Evolutionary conservation across 495 filamentous ascomycete genomes (phyloP).

Genomic region (Evernia prunastri): DNA sequence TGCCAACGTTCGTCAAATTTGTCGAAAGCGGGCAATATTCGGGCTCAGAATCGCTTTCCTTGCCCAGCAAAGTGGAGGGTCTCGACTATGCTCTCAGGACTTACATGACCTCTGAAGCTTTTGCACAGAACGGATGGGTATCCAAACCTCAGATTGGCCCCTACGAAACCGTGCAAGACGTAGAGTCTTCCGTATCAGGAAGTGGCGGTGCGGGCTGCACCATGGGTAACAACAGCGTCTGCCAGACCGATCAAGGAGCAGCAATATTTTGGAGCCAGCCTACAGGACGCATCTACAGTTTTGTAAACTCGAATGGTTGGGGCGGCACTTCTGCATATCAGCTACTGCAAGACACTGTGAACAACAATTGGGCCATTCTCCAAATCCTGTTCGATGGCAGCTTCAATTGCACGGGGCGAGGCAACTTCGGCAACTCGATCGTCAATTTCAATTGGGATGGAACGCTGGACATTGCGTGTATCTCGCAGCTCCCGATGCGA

Average conservation of each 20-base stretch:
- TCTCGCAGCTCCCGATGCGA: conserved; percentile 11
- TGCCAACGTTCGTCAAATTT: conserved; percentile 19
- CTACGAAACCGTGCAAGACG: conserved; percentile 5
- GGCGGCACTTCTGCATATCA: background rate
- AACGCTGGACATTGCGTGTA: conserved; percentile 19
- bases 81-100: conserved; percentile 23
- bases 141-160: conserved; percentile 3
- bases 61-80: conserved; percentile 13
- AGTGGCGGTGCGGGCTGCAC: background rate
- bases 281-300: conserved; percentile 9
- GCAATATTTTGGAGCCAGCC: conserved; percentile 9
- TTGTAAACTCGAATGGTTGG: background rate
- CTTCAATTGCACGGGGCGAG: conserved; percentile 21
- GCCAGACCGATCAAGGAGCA: background rate
- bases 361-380: conserved; percentile 18
- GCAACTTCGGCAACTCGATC: conserved; percentile 8
- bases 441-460: conserved; percentile 20
- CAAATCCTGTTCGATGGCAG: conserved; percentile 22
- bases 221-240: conserved; percentile 9
- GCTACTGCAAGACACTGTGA: conserved; percentile 14
- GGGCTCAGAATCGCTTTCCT: conserved; percentile 12
- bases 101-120: conserved; percentile 12
- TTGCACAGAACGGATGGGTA: conserved; percentile 19
- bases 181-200: background rate
- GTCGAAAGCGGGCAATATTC: conserved; percentile 20